Percentiles rank a stretch among this genome's conserved stretches.
Evolutionary conservation across 1,139 yeast genomes (phyloP).

Genomic region (Saccharomyces hybrid): DNA sequence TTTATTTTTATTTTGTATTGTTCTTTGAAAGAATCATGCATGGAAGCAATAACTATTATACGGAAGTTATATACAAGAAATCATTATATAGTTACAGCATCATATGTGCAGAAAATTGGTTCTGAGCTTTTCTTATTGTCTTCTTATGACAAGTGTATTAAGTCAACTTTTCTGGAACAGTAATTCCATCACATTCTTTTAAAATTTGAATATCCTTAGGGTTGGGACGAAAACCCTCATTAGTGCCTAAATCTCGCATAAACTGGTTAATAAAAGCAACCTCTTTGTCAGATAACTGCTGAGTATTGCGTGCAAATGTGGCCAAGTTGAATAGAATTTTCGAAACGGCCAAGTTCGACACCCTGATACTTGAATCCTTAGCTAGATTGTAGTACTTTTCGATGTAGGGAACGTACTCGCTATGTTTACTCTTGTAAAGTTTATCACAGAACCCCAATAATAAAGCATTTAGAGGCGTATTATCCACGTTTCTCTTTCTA

Average conservation of each 20-base stretch:
- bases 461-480: constrained; percentile 8
- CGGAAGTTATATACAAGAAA: background rate
- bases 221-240: background rate
- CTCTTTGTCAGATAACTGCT: background rate
- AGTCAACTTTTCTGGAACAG: background rate
- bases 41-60: background rate
- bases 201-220: background rate
- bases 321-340: background rate
- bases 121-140: background rate
- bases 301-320: background rate
- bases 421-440: background rate
- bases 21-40: background rate
- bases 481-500: constrained; percentile 4
- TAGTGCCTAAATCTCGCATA: background rate
- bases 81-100: background rate
- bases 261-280: background rate
- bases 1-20: background rate
- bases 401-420: background rate
- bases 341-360: background rate
- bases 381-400: background rate
- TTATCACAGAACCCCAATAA: background rate
- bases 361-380: background rate
- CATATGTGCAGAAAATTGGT: background rate
- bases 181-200: background rate
- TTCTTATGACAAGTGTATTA: background rate